Conservation (phyloP, 331 rosid genomes). For the Ulmus americana region DNA sequence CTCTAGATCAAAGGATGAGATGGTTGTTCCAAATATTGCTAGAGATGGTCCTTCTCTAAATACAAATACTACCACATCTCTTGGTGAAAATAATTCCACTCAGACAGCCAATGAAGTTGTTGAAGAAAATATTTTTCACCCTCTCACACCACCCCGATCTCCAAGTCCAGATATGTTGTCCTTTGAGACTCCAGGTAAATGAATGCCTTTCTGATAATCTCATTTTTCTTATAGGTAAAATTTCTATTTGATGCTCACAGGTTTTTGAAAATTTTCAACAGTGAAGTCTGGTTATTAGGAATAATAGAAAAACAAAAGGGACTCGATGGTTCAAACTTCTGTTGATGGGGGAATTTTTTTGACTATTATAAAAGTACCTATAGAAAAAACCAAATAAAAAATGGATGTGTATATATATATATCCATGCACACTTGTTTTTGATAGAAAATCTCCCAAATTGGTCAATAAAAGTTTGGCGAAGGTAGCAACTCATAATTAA, state of each 20-base stretch:
- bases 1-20: conserved; percentile 11
- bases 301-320: no score
- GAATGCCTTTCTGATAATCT: not conserved
- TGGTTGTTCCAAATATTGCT: not conserved
- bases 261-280: no score
- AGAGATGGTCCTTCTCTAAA: not conserved
- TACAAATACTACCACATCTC: conserved; percentile 9
- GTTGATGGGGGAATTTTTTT: no score
- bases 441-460: no score
- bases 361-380: no score
- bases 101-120: conserved; percentile 16
- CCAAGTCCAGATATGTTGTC: conserved; percentile 26
- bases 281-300: no score
- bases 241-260: no score
- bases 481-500: no score
- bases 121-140: conserved; percentile 25
- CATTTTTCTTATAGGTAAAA: no score
- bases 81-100: conserved; percentile 9
- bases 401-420: not conserved
- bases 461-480: no score
- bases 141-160: conserved; percentile 56
- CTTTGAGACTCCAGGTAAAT: conserved; percentile 47
- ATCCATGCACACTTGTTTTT: not conserved
- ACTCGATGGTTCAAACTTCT: no score
- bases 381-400: no score